Conservation (phyloP, 164 flowering plant species). For the Aristolochia contorta region DNA sequence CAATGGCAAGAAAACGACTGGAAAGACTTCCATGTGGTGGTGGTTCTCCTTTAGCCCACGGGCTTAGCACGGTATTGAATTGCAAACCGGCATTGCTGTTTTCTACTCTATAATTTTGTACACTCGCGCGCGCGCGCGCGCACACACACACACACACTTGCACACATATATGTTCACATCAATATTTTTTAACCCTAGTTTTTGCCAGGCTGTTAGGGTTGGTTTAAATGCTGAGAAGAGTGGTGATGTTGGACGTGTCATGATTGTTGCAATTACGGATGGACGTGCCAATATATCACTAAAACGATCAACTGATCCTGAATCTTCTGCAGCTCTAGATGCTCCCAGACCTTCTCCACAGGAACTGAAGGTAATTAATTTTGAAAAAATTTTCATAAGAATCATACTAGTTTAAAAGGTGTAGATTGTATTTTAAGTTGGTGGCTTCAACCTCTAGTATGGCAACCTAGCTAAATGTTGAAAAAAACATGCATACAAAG, state of each 20-base stretch:
- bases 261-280: conserved; percentile 96
- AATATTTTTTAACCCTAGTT: too few relatives aligned
- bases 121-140: too few relatives aligned
- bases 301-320: conserved; percentile 82
- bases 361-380: conserved; percentile 67
- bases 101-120: too few relatives aligned
- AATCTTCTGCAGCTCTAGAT: conserved; percentile 52
- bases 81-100: too few relatives aligned
- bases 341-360: conserved; percentile 75
- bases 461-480: too few relatives aligned
- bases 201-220: conserved; percentile 75
- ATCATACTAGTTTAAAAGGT: too few relatives aligned
- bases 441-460: too few relatives aligned
- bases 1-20: conserved; percentile 97
- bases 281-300: conserved; percentile 93
- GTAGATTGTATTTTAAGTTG: too few relatives aligned
- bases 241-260: conserved; percentile 92
- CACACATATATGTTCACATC: too few relatives aligned
- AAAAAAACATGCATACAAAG: too few relatives aligned
- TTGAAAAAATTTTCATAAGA: too few relatives aligned
- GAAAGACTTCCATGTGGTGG: conserved; percentile 99
- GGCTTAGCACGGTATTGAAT: conserved; percentile 55
- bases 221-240: conserved; percentile 95
- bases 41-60: conserved; percentile 97
- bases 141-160: too few relatives aligned